A percentile compares a stretch with the other conserved stretches of the same genome.
Conservation (phyloP, 148 eudicot species). For the Silene conica region DNA sequence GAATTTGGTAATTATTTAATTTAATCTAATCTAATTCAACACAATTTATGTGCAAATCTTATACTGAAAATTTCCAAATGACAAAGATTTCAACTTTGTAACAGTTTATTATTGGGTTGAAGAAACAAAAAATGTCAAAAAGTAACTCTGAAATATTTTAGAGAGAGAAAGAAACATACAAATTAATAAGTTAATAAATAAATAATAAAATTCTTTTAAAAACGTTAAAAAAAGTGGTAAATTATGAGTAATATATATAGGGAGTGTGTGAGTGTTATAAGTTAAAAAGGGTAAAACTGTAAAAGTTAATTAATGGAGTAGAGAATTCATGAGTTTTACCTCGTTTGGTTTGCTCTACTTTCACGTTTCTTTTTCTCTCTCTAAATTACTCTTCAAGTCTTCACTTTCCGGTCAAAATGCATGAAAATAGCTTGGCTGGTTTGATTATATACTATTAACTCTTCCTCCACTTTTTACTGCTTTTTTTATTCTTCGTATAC, state of each 20-base stretch:
- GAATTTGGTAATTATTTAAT: too few relatives aligned
- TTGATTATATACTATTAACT: not conserved
- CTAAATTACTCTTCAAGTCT: not conserved
- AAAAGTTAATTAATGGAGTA: not conserved
- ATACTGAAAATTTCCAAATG: not conserved
- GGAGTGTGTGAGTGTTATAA: not conserved
- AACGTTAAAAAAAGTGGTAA: not conserved
- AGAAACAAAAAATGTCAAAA: not conserved
- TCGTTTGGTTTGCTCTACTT: not conserved
- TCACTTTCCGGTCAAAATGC: conserved; percentile 1
- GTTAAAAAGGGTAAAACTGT: too few relatives aligned
- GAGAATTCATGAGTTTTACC: not conserved
- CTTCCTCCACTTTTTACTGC: not conserved
- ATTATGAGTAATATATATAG: not conserved
- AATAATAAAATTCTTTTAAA: not conserved
- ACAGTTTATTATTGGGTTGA: not conserved
- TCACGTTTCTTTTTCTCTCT: not conserved
- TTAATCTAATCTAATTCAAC: too few relatives aligned
- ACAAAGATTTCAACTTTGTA: not conserved
- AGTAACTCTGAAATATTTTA: not conserved
- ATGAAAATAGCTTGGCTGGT: not conserved
- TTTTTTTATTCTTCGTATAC: not conserved
- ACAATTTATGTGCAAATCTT: too few relatives aligned
- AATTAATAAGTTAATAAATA: not conserved
- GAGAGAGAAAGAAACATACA: not conserved